Percentiles rank a stretch among this genome's conserved stretches.
These are phyloP conservation scores for Colletotrichum costaricense DNA, from an alignment of 2,329 filamentous ascomycete genomes.

Conservation along the genomic window DNA sequence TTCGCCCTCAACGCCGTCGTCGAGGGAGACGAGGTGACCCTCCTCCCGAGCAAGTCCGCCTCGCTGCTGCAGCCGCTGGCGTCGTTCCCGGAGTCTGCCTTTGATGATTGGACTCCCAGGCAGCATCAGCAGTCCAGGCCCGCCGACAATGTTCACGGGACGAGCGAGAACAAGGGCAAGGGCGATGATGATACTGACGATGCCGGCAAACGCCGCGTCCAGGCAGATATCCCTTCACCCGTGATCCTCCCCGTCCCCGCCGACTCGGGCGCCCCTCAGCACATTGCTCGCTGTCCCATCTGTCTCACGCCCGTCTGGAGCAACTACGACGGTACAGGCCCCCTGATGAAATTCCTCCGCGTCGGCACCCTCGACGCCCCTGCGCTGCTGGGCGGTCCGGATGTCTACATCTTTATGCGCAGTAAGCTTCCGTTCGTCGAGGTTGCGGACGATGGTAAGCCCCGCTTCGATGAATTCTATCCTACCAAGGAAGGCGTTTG, in stretches of 20 bases:
- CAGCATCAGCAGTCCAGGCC: neutral
- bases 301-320: slow-evolving; percentile 55
- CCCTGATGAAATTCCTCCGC: slow-evolving; percentile 50
- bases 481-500: slow-evolving; percentile 44
- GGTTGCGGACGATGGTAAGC: slow-evolving; percentile 48
- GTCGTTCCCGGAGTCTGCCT: slow-evolving; percentile 13
- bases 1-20: slow-evolving; percentile 55
- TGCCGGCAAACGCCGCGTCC: neutral
- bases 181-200: neutral
- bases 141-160: neutral
- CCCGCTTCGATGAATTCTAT: slow-evolving; percentile 51
- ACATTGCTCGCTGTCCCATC: slow-evolving; percentile 53
- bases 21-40: slow-evolving; percentile 49
- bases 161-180: neutral
- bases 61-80: slow-evolving; percentile 19
- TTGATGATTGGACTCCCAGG: slow-evolving; percentile 22
- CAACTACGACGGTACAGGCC: slow-evolving; percentile 49
- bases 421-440: slow-evolving; percentile 52
- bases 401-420: slow-evolving; percentile 57
- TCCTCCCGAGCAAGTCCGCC: slow-evolving; percentile 42
- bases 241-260: slow-evolving; percentile 48
- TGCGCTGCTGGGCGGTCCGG: slow-evolving; percentile 50
- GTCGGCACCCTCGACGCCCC: slow-evolving; percentile 56
- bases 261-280: slow-evolving; percentile 53
- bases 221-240: slow-evolving; percentile 15